A percentile compares a stretch with the other conserved stretches of the same genome.
phyloP scores from a whole-genome alignment of 2,329 filamentous ascomycete genomes.

The Biscogniauxia marginata region DNA sequence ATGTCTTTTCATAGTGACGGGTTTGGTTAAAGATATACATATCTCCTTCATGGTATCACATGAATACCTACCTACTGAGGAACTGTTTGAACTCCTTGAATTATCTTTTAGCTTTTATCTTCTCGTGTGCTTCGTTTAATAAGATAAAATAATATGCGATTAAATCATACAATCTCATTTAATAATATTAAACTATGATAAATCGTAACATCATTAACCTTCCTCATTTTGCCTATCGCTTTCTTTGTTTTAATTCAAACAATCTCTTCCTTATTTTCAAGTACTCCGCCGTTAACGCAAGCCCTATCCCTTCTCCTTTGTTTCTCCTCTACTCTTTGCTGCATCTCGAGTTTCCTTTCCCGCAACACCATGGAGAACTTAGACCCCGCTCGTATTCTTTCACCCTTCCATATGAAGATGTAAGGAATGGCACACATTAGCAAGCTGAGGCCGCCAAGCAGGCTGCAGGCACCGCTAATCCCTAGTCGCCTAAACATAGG shows the following conservation, averaged over 20 bases:
- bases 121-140: too few relatives aligned
- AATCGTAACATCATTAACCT: not conserved
- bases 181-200: too few relatives aligned
- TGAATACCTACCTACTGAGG: too few relatives aligned
- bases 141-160: too few relatives aligned
- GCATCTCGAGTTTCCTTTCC: constrained; percentile 48
- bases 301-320: constrained; percentile 12
- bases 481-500: constrained; percentile 49
- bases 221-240: not conserved
- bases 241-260: constrained; percentile 3
- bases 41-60: too few relatives aligned
- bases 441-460: constrained; percentile 50
- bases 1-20: too few relatives aligned
- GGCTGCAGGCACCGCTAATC: constrained; percentile 50
- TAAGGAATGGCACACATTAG: constrained; percentile 52
- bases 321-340: constrained; percentile 39
- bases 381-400: constrained; percentile 53
- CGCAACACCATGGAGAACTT: constrained; percentile 62
- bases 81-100: too few relatives aligned
- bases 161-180: too few relatives aligned
- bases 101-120: too few relatives aligned
- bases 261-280: constrained; percentile 12
- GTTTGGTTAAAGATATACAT: too few relatives aligned
- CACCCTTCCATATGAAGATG: constrained; percentile 54
- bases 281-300: not conserved